A percentile compares a stretch with the other conserved stretches of the same genome.
Evolutionary conservation across 179 eudicot genomes (phyloP).

Genomic region (Sideroxylon spinosum): DNA sequence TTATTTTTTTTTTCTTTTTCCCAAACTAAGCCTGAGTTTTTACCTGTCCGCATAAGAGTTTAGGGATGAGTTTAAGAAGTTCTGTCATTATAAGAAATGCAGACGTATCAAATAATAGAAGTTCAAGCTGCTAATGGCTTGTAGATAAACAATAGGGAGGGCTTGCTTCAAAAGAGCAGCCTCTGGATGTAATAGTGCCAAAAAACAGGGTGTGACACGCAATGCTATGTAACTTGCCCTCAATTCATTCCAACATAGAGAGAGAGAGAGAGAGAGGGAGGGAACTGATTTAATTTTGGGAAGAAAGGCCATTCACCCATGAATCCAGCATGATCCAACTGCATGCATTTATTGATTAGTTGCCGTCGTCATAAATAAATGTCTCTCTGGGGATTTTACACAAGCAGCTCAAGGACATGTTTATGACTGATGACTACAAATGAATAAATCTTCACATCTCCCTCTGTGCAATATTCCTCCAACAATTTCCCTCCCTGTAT

Average conservation of each 20-base stretch:
- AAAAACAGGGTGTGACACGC: constrained; percentile 9
- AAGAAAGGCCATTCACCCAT: not conserved
- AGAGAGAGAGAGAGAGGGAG: not conserved
- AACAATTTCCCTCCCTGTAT: not conserved
- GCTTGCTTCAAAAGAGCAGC: no score
- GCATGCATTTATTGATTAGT: not conserved
- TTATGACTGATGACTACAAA: constrained; percentile 28
- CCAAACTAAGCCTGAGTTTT: no score
- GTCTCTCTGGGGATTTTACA: constrained; percentile 7
- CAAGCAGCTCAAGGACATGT: constrained; percentile 4
- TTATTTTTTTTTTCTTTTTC: no score
- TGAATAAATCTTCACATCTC: constrained; percentile 27
- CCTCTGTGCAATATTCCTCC: constrained; percentile 16
- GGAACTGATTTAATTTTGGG: not conserved
- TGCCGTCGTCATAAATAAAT: constrained; percentile 3
- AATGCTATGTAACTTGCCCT: not conserved
- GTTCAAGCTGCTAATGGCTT: no score
- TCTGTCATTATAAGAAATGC: no score
- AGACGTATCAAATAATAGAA: no score
- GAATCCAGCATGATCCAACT: not conserved
- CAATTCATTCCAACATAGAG: not conserved
- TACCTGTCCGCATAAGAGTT: no score
- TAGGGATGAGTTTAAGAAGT: no score
- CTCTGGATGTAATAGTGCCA: no score
- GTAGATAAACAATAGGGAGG: no score